phyloP scores from a whole-genome alignment of 495 filamentous ascomycete genomes.

The Daldinia grandis region DNA sequence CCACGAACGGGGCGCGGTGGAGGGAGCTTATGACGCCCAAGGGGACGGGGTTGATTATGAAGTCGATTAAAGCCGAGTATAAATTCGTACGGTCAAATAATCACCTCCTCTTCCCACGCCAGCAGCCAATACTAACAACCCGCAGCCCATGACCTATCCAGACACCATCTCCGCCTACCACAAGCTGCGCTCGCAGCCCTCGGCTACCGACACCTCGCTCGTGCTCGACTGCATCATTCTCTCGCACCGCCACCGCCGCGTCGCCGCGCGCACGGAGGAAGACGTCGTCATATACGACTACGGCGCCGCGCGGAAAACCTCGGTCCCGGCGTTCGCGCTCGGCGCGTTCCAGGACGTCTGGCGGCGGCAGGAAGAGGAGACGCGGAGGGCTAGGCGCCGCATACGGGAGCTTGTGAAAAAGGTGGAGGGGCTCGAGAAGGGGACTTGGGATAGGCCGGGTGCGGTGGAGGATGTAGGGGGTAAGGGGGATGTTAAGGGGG shows the following conservation, averaged over 20 bases:
- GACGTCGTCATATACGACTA: conserved; percentile 92
- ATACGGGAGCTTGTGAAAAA: conserved; percentile 64
- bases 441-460: conserved; percentile 76
- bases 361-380: conserved; percentile 70
- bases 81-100: conserved; percentile 77
- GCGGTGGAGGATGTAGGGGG: conserved; percentile 76
- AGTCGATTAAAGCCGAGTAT: conserved; percentile 83
- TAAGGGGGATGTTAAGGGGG: conserved; percentile 36
- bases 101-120: neutral
- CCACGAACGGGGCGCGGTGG: conserved; percentile 72
- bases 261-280: conserved; percentile 81
- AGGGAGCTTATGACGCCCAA: conserved; percentile 70
- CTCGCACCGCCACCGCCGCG: conserved; percentile 79
- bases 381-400: conserved; percentile 49
- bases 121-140: neutral
- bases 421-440: conserved; percentile 70
- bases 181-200: conserved; percentile 66
- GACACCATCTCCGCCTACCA: conserved; percentile 91
- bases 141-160: conserved; percentile 85
- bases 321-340: conserved; percentile 72
- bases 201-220: conserved; percentile 45
- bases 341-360: conserved; percentile 71
- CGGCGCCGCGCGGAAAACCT: conserved; percentile 60
- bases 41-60: conserved; percentile 78
- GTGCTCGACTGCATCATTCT: conserved; percentile 70